Percentiles rank a stretch among this genome's conserved stretches.
phyloP scores from a whole-genome alignment of 2,329 filamentous ascomycete genomes.

The Teratosphaeriaceae sp. region DNA sequence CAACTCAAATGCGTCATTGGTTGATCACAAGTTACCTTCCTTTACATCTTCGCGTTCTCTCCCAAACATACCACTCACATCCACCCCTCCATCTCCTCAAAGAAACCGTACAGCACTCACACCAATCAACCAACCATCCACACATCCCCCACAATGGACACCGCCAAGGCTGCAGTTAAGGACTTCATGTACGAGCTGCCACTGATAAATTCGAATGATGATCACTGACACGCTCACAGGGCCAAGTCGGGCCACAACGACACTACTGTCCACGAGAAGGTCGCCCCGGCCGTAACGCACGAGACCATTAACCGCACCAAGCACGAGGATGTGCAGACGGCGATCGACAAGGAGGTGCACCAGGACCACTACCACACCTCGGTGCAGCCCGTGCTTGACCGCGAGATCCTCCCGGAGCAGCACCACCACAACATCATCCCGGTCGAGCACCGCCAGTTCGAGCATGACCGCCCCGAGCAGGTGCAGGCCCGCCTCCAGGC shows the following conservation, averaged over 20 bases:
- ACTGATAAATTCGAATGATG: no score
- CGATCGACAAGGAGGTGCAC: constrained; percentile 62
- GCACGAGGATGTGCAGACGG: constrained; percentile 52
- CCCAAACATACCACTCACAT: no score
- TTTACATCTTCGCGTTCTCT: background rate
- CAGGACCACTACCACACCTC: constrained; percentile 67
- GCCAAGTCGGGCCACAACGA: constrained; percentile 56
- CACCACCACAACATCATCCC: constrained; percentile 54
- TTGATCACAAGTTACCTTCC: background rate
- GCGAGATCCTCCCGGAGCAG: constrained; percentile 54
- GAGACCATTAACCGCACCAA: constrained; percentile 54
- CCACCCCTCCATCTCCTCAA: background rate
- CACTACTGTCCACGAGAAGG: constrained; percentile 62
- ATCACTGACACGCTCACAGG: constrained; percentile 4
- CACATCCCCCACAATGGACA: constrained; percentile 8
- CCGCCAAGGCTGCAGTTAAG: constrained; percentile 43
- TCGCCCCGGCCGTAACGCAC: constrained; percentile 54
- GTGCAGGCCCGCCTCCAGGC: constrained; percentile 43
- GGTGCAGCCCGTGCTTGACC: constrained; percentile 56
- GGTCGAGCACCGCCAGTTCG: constrained; percentile 55
- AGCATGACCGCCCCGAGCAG: constrained; percentile 52
- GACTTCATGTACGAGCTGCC: constrained; percentile 52
- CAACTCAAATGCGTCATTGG: constrained; percentile 1
- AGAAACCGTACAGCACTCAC: background rate
- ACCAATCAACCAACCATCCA: background rate